phyloP scores from a whole-genome alignment of 352 stramenopile species.

The Phytophthora citricola region DNA sequence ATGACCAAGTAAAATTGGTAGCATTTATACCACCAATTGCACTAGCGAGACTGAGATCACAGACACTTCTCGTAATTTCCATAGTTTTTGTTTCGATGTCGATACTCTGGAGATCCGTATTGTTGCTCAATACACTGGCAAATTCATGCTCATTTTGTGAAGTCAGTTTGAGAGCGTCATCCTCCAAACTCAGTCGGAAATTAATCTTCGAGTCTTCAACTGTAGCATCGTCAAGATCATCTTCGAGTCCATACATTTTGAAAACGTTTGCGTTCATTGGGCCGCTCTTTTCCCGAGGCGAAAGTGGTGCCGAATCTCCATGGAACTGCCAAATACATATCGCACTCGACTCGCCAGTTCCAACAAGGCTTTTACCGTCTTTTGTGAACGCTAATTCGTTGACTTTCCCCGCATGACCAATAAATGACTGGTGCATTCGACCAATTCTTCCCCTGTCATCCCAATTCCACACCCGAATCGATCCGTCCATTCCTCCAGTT shows the following conservation, averaged over 20 bases:
- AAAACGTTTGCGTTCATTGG: neutral
- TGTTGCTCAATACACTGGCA: conserved; percentile 21
- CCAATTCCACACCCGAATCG: conserved; percentile 70
- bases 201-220: conserved; percentile 35
- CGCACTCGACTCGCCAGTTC: conserved; percentile 49
- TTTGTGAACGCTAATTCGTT: conserved; percentile 49
- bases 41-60: conserved; percentile 14
- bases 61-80: neutral
- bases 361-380: conserved; percentile 48
- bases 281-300: conserved; percentile 15
- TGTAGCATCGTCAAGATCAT: neutral
- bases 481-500: conserved; percentile 62
- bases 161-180: conserved; percentile 42
- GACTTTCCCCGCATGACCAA: conserved; percentile 49
- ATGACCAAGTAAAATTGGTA: conserved; percentile 40
- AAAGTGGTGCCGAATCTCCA: conserved; percentile 39
- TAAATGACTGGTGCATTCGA: conserved; percentile 68
- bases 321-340: conserved; percentile 72
- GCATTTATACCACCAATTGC: conserved; percentile 25
- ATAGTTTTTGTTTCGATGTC: conserved; percentile 6
- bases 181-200: conserved; percentile 42
- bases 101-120: neutral
- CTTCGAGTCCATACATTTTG: neutral
- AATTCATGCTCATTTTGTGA: neutral
- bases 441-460: conserved; percentile 52